Evolutionary conservation across 768 basidiomycete species (phyloP), one percentile per base, ranked within the genome.

Genomic region (Tulasnella sp.): DNA sequence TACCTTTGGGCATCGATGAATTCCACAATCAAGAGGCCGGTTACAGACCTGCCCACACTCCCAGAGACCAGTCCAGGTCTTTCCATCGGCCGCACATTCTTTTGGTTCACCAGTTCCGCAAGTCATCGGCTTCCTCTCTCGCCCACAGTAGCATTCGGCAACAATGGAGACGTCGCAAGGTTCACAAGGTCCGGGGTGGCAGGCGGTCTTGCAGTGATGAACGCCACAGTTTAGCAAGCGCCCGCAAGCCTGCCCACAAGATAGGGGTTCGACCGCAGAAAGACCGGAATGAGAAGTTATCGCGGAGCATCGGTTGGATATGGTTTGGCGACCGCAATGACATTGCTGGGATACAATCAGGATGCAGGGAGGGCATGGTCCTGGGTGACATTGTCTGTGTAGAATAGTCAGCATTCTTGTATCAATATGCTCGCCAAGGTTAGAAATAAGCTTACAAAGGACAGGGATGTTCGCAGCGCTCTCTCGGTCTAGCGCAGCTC

Each of bases 341-440:
- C 98, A 99, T 1, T 87, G 85, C n/a, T 90, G 84, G 61, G 89
- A 88, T 0, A 92, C 89, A 6, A 92, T 93, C 15, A 97, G 88
- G 79, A 90, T 89, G 82, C 98, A 99, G 0, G 95, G 95, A 0
- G 96, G 96, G 84, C 98, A 99, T 0, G 97, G 98, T 0, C 97
- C 98, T 0, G 98, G 97, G 83, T 98, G 97, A 82, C 97, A 99
- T 18, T 87, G 77, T 29, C 82, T 81, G 42, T 26, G 44, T 37
- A 51, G n/a, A 26, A 26, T 26, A 35, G 15, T 81, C n/a, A 35
- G 29, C 13, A 78, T 46, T 23, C 46, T 67, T 32, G 3, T 70
- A 3, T 23, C 4, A 42, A 81, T 57, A 26, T 13, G 23, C n/a
- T 61, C n/a, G 18, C 3, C 29, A 23, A 26, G 11, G 7, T 29